Conservation (phyloP, 495 filamentous ascomycete genomes). For the Aspergillus coremiiformis region DNA sequence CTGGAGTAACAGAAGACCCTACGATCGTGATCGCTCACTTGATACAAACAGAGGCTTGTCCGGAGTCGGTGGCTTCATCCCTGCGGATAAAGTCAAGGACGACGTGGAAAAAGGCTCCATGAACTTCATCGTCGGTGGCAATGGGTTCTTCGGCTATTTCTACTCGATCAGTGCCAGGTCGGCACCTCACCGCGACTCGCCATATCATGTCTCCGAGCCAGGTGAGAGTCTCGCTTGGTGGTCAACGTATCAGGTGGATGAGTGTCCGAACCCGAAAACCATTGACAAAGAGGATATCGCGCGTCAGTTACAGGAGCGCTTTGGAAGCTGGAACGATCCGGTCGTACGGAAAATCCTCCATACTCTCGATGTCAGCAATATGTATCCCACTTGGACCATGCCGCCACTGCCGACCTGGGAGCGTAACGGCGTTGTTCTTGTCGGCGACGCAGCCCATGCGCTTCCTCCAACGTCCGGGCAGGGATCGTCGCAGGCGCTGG, state of each 20-base stretch:
- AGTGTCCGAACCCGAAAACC: conserved; percentile 29
- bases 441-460: conserved; percentile 43
- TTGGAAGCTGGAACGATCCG: conserved; percentile 44
- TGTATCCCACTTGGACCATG: conserved; percentile 49
- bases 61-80: conserved; percentile 49
- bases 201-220: conserved; percentile 26
- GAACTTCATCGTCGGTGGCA: conserved; percentile 45
- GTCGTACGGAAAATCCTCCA: conserved; percentile 40
- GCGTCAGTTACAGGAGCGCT: conserved; percentile 36
- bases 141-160: conserved; percentile 54
- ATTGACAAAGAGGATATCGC: conserved; percentile 35
- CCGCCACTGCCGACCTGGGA: conserved; percentile 44
- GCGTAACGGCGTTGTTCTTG: conserved; percentile 31
- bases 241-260: conserved; percentile 39
- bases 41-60: conserved; percentile 33
- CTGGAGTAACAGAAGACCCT: neutral
- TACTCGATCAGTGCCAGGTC: conserved; percentile 20
- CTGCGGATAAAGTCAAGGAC: conserved; percentile 17
- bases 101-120: conserved; percentile 35
- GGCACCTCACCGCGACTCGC: conserved; percentile 17
- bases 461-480: conserved; percentile 42
- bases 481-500: conserved; percentile 42
- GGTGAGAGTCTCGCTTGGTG: conserved; percentile 39
- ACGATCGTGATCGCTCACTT: neutral
- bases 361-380: conserved; percentile 32